phyloP scores from a whole-genome alignment of 2,329 filamentous ascomycete genomes.

The Claviceps sp. region DNA sequence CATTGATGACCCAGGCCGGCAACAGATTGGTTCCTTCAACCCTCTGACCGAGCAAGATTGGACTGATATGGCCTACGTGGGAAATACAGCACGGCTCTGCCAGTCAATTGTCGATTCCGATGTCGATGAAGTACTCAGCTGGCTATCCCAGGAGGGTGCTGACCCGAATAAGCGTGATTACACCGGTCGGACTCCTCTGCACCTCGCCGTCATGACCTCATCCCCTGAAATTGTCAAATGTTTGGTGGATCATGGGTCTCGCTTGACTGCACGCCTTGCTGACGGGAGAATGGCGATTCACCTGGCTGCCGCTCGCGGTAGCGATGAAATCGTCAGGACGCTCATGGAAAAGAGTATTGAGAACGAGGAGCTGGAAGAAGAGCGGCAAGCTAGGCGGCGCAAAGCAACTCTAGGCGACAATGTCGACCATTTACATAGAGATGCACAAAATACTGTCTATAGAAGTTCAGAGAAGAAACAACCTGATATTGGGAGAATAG shows the following conservation, averaged over 20 bases:
- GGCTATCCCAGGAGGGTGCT: slow-evolving; percentile 52
- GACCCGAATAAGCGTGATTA: slow-evolving; percentile 65
- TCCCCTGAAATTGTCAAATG: slow-evolving; percentile 56
- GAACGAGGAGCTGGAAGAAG: slow-evolving; percentile 56
- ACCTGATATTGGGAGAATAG: neutral
- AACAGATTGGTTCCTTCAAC: slow-evolving; percentile 59
- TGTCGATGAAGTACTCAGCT: slow-evolving; percentile 54
- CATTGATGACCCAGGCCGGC: slow-evolving; percentile 69
- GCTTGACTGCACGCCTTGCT: slow-evolving; percentile 59
- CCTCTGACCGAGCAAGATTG: slow-evolving; percentile 72
- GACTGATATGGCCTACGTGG: slow-evolving; percentile 85
- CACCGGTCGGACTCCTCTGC: slow-evolving; percentile 65
- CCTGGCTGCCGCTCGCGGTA: slow-evolving; percentile 59
- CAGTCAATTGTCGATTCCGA: slow-evolving; percentile 70
- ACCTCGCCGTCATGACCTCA: slow-evolving; percentile 58
- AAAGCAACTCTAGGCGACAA: slow-evolving; percentile 17
- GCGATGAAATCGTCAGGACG: slow-evolving; percentile 53
- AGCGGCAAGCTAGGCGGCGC: slow-evolving; percentile 38
- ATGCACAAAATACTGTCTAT: neutral
- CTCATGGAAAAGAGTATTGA: slow-evolving; percentile 60
- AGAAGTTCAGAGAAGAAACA: neutral
- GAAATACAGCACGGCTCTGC: slow-evolving; percentile 63
- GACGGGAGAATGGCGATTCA: slow-evolving; percentile 78
- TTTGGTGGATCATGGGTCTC: slow-evolving; percentile 58
- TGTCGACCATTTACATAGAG: slow-evolving; percentile 7